A percentile compares a stretch with the other conserved stretches of the same genome.
phyloP scores from a whole-genome alignment of 2,329 filamentous ascomycete species.

The Alternaria atra region DNA sequence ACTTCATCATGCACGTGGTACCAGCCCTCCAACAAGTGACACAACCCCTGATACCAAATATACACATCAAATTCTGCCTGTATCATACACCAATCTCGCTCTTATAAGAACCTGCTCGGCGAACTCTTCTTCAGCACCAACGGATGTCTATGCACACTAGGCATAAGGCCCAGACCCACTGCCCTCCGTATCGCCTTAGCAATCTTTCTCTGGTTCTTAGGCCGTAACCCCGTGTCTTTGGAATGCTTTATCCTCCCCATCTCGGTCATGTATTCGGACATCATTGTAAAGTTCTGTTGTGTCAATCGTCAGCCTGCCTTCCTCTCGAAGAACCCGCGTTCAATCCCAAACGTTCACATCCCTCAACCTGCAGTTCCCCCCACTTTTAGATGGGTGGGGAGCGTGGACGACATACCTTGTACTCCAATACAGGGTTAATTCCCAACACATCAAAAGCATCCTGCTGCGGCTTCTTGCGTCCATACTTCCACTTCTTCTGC shows the following conservation, averaged over 20 bases:
- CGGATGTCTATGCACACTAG: constrained; percentile 88
- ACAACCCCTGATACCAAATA: neutral
- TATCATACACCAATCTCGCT: neutral
- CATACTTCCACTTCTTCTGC: constrained; percentile 79
- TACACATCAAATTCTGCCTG: neutral
- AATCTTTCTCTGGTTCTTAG: constrained; percentile 90
- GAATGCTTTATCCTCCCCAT: constrained; percentile 85
- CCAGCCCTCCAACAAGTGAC: neutral
- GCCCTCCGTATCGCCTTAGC: constrained; percentile 90
- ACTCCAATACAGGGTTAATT: constrained; percentile 82
- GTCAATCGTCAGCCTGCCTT: neutral
- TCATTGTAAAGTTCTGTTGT: constrained; percentile 84
- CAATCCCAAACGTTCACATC: no score
- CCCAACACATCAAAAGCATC: constrained; percentile 84
- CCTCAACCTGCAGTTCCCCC: neutral
- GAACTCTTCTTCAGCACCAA: constrained; percentile 44
- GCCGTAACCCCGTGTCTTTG: constrained; percentile 79
- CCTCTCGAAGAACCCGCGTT: no score
- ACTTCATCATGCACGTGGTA: neutral
- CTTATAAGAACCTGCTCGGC: constrained; percentile 33
- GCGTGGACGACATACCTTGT: constrained; percentile 69
- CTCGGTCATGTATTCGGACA: constrained; percentile 85
- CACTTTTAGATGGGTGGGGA: no score
- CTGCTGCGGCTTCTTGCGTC: constrained; percentile 56
- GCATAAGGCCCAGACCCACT: constrained; percentile 90